Base-by-base conservation (phyloP, 1,139 yeast species). In the Candida buenavistaensis region DNA sequence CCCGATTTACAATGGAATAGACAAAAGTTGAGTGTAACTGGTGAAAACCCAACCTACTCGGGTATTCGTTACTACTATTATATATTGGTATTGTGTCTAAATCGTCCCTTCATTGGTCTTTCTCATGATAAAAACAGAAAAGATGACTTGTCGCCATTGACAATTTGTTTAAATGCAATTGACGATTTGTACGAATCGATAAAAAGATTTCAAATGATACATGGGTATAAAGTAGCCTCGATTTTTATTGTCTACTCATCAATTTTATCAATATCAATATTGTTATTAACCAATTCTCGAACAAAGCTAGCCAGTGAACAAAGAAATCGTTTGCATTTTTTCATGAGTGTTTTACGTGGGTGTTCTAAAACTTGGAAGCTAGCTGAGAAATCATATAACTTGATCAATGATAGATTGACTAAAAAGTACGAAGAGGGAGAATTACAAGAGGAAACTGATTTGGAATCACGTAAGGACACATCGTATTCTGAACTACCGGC, bases 21-120 rank as follows among this genome's bases (percentile, higher is more conserved):
- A 29, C 51, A 54, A 3, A 53, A 60, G n/a, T 55, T 78, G 22
- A 52, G 56, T 28, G 54, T 55, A 35, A 61, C 68, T n/a, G 78
- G 78, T 37, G 64, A 72, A 55, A 57, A 75, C 52, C 72, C 80
- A 37, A 59, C 79, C 24, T 52, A 72, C 14, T 64, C 77, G 39
- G 65, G 77, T 36, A 71, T 78, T 23, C 60, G 82, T 46, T 78
- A 76, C 50, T 78, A 76, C 48, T 80, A 78, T 49, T 79, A 78
- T 47, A 73, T 79, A 28, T 67, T 78, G 5, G 54, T 75, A 6
- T 58, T 79, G 15, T 78, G 82, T 40, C 65, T 79, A 33, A 79
- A 79, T 50, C 62, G 82, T 29, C 84, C 84, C 1, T 79, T 79
- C 47, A 68, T 80, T 29, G 71, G 69, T 20, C 41, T 52, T n/a